Base-by-base conservation (phyloP, 2,329 filamentous ascomycete species). In the Curvularia hawaiiensis region DNA sequence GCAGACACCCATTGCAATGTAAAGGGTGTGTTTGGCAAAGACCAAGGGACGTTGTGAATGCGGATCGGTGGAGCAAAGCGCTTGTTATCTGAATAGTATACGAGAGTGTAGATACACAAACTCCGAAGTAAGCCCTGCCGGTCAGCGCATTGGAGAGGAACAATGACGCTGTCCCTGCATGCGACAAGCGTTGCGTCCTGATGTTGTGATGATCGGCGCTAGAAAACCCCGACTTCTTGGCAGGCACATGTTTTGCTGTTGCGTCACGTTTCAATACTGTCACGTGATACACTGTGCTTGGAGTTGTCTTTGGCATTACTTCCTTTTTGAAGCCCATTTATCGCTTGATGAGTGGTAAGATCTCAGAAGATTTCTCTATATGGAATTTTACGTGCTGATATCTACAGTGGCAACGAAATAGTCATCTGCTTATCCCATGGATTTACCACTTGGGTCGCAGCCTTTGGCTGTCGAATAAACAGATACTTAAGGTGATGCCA, bases 1-100 rank as follows among this genome's bases (percentile, higher is more conserved):
- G 72, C 80, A 82, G 68, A 79, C 74, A 61, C 79, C 80, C 80
- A 82, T 82, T 50, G 68, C 71, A 75, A 68, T 68, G 69, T 52
- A 58, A 45, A 31, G 24, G 46, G 50, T n/a, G 52, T 46, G 46
- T 38, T 40, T 20, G 35, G 33, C 16, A 30, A 22, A 8, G 47
- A 28, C 35, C 6, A 16, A 40, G n/a, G 24, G 18, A 9, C 24
- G n/a, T 40, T 11, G 35, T 20, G 47, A 20, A 16, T 39, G 11
- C 16, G 26, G 35, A 22, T 24, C 16, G n/a, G 47, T 8, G 47
- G 26, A 20, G 47, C 26, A 16, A 20, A 18, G 35, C 1, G 11
- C 8, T 10, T 30, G 12, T 16, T 28, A 16, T 50, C 16, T 16
- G 35, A 6, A 14, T 40, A 28, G 35, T 16, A 40, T 40, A 10